Conservation (phyloP, 768 basidiomycete species). For the Pleurotus sapidus region DNA sequence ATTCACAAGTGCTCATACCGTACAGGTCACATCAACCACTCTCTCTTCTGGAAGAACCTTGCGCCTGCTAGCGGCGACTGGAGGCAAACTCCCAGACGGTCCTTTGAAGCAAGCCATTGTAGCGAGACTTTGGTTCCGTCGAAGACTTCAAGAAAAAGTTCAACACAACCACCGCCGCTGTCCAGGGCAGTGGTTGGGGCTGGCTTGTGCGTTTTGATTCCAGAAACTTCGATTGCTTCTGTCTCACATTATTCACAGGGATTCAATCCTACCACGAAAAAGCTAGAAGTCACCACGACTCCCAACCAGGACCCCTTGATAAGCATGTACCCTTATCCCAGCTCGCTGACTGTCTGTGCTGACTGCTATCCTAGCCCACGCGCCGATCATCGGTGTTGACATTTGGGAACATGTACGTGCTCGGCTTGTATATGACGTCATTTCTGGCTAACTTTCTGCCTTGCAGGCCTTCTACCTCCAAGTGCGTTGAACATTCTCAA, state of each 20-base stretch:
- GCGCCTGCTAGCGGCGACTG: constrained; percentile 64
- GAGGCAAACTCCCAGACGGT: constrained; percentile 63
- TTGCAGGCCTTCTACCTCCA: constrained; percentile 70
- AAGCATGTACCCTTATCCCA: constrained; percentile 20
- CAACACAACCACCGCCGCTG: constrained; percentile 84
- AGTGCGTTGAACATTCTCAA: constrained; percentile 24
- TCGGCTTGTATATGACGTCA: constrained; percentile 10
- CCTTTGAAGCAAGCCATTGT: constrained; percentile 74
- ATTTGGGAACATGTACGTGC: constrained; percentile 89
- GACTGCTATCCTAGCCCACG: constrained; percentile 52
- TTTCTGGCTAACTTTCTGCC: constrained; percentile 8
- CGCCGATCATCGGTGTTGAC: constrained; percentile 93
- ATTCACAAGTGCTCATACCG: neutral
- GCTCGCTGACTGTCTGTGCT: neutral
- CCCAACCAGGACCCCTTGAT: constrained; percentile 93
- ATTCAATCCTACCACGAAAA: constrained; percentile 60
- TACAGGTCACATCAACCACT: constrained; percentile 89
- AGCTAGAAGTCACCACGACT: constrained; percentile 89
- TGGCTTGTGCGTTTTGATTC: constrained; percentile 68
- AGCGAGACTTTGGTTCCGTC: constrained; percentile 82
- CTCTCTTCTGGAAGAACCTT: constrained; percentile 97
- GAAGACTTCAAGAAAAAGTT: constrained; percentile 84
- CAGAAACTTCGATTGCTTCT: neutral
- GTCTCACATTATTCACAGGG: constrained; percentile 42
- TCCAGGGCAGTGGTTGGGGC: constrained; percentile 98